These are phyloP conservation scores for Solanum virginianum DNA, from an alignment of 257 asterid species.

Conservation along the genomic window DNA sequence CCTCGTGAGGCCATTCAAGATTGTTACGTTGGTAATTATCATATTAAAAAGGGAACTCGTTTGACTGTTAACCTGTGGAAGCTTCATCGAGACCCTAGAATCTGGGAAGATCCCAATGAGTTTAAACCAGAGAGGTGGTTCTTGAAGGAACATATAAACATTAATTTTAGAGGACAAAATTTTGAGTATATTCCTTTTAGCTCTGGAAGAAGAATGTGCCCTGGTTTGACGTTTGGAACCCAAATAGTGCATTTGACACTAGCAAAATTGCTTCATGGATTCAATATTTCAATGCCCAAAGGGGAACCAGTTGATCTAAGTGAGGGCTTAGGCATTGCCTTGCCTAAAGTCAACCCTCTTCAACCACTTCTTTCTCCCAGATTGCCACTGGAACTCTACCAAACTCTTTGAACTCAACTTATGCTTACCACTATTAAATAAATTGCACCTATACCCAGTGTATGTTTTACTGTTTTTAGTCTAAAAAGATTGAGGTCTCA, in stretches of 20 bases:
- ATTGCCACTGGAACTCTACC: constrained; percentile 17
- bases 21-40: constrained; percentile 12
- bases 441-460: background rate
- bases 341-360: constrained; percentile 41
- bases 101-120: constrained; percentile 29
- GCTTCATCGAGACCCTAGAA: constrained; percentile 34
- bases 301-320: constrained; percentile 29
- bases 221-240: constrained; percentile 22
- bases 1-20: constrained; percentile 40
- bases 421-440: background rate
- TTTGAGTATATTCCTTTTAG: constrained; percentile 46
- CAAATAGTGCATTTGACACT: constrained; percentile 22
- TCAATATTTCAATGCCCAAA: constrained; percentile 12
- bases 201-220: constrained; percentile 46
- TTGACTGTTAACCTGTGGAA: constrained; percentile 39
- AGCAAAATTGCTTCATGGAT: constrained; percentile 49
- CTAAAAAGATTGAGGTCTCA: background rate
- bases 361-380: constrained; percentile 31
- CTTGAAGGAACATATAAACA: background rate
- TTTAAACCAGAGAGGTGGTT: constrained; percentile 52
- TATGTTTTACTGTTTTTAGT: background rate
- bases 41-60: constrained; percentile 38
- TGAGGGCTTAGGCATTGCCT: constrained; percentile 37
- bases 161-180: constrained; percentile 19
- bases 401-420: constrained; percentile 1